These are phyloP conservation scores for Penicillium soppii DNA, from an alignment of 495 filamentous ascomycete species.

Conservation along the genomic window DNA sequence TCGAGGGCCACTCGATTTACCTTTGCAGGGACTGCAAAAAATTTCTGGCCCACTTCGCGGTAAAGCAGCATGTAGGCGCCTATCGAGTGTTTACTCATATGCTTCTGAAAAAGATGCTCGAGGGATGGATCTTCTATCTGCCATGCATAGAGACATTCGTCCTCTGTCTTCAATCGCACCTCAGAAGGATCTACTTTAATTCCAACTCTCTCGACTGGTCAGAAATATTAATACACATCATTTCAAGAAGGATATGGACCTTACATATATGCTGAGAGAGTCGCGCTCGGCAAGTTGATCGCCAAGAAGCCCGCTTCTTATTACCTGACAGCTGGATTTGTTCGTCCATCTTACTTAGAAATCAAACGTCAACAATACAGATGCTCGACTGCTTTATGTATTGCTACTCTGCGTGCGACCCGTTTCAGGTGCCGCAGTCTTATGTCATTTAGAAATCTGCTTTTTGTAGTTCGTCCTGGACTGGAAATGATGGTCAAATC, in stretches of 20 bases:
- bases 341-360: not conserved
- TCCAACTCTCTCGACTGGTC: not conserved
- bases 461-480: not conserved
- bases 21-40: not conserved
- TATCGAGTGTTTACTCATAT: conserved; percentile 1
- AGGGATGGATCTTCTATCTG: conserved; percentile 1
- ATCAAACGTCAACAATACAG: not conserved
- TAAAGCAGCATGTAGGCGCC: not conserved
- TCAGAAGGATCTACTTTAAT: too few relatives aligned
- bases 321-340: conserved; percentile 1
- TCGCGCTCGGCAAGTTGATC: not conserved
- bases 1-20: not conserved
- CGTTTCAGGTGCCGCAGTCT: not conserved
- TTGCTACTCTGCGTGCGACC: not conserved
- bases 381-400: not conserved
- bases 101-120: not conserved
- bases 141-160: not conserved
- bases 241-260: not conserved
- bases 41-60: not conserved
- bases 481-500: not conserved
- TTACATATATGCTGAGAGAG: not conserved
- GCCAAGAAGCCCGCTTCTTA: not conserved
- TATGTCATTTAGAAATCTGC: not conserved
- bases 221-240: not conserved
- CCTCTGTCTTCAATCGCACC: too few relatives aligned